phyloP scores from a whole-genome alignment of 1,139 yeast species.

The Geotrichum carabidarum region DNA sequence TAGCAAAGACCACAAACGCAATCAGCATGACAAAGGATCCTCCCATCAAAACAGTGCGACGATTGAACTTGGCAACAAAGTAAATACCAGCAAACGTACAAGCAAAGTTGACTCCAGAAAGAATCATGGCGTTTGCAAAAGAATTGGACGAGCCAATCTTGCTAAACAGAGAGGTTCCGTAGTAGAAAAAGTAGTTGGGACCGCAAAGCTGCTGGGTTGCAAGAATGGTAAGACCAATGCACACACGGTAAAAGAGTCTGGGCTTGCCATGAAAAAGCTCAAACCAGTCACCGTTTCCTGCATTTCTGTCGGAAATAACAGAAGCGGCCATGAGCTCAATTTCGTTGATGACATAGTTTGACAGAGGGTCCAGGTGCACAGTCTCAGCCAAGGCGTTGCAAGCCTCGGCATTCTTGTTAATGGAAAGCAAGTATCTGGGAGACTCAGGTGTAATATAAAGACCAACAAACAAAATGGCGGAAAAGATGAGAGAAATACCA shows the following conservation, averaged over 20 bases:
- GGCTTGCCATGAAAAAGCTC: slow-evolving; percentile 65
- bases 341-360: slow-evolving; percentile 54
- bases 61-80: slow-evolving; percentile 64
- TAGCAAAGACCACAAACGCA: slow-evolving; percentile 61
- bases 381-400: slow-evolving; percentile 56
- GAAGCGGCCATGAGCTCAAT: slow-evolving; percentile 58
- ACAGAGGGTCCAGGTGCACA: slow-evolving; percentile 57
- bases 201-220: slow-evolving; percentile 75
- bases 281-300: slow-evolving; percentile 65
- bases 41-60: slow-evolving; percentile 58
- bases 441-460: slow-evolving; percentile 72
- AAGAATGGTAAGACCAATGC: slow-evolving; percentile 62
- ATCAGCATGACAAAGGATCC: slow-evolving; percentile 64
- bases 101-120: slow-evolving; percentile 73
- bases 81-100: slow-evolving; percentile 67
- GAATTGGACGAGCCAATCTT: slow-evolving; percentile 64
- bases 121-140: slow-evolving; percentile 67
- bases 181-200: slow-evolving; percentile 76
- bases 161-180: slow-evolving; percentile 70
- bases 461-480: slow-evolving; percentile 44
- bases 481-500: slow-evolving; percentile 46
- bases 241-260: slow-evolving; percentile 57
- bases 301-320: slow-evolving; percentile 56
- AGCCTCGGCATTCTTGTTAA: slow-evolving; percentile 54
- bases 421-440: slow-evolving; percentile 63